Conservation (phyloP, 2,329 filamentous ascomycete species). For the Apiospora aurea region DNA sequence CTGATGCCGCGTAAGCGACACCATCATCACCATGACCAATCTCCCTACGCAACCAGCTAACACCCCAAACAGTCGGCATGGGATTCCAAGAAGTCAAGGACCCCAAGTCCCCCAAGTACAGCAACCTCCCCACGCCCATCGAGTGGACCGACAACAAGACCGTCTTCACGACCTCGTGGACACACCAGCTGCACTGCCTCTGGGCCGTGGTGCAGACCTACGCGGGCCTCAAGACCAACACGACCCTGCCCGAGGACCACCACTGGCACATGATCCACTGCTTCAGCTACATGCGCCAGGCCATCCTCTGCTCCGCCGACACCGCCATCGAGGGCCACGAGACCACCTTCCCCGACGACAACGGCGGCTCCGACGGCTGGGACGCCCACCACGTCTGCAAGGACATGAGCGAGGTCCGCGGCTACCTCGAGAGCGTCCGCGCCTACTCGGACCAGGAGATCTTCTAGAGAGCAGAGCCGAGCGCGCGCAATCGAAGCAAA, state of each 20-base stretch:
- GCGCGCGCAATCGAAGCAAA: background rate
- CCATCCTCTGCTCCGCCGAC: conserved; percentile 54
- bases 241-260: conserved; percentile 50
- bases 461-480: conserved; percentile 38
- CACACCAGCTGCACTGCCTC: conserved; percentile 51
- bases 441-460: conserved; percentile 54
- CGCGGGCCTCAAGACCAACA: conserved; percentile 48
- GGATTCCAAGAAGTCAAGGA: conserved; percentile 45
- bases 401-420: conserved; percentile 49
- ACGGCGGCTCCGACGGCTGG: conserved; percentile 54
- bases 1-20: conserved; percentile 47
- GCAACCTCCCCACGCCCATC: conserved; percentile 41
- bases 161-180: conserved; percentile 50
- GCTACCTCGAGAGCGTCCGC: conserved; percentile 52
- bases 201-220: conserved; percentile 53
- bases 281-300: conserved; percentile 56
- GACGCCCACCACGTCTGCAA: conserved; percentile 52
- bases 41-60: too few species aligned
- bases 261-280: conserved; percentile 58
- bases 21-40: background rate
- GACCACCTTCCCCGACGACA: conserved; percentile 55
- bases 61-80: conserved; percentile 38
- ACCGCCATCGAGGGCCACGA: conserved; percentile 54
- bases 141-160: conserved; percentile 42
- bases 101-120: conserved; percentile 36